Conservation (phyloP, 1,139 yeast species). For the Pneumocystis oryctolagi region DNA sequence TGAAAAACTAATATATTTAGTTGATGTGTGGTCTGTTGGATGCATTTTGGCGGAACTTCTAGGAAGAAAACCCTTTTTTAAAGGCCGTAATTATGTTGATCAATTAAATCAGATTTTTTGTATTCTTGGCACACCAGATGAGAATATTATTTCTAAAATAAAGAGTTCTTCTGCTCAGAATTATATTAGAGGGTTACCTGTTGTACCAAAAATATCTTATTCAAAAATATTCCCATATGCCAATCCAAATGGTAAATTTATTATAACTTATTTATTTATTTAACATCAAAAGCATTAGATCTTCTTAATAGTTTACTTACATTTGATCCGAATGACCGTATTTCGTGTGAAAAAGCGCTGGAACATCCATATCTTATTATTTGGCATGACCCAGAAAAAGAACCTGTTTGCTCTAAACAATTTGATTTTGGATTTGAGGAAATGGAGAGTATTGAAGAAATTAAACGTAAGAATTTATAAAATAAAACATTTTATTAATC, state of each 20-base stretch:
- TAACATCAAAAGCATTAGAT: constrained; percentile 48
- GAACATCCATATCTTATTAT: constrained; percentile 76
- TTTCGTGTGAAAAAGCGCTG: constrained; percentile 77
- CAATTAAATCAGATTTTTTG: constrained; percentile 78
- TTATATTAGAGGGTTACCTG: constrained; percentile 75
- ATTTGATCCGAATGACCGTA: constrained; percentile 73
- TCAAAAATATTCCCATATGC: constrained; percentile 62
- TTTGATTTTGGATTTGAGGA: constrained; percentile 86
- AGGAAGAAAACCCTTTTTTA: constrained; percentile 83
- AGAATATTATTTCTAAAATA: constrained; percentile 63
- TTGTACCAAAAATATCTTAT: constrained; percentile 70
- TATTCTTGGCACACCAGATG: constrained; percentile 81
- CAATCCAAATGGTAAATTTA: constrained; percentile 33
- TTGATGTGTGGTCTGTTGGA: constrained; percentile 95
- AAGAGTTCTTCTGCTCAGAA: constrained; percentile 75
- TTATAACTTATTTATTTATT: not conserved
- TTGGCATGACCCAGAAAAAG: constrained; percentile 96
- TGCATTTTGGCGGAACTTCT: constrained; percentile 86
- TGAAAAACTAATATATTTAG: constrained; percentile 5
- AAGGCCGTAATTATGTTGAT: constrained; percentile 91
- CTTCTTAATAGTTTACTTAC: constrained; percentile 68
- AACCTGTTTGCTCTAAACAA: constrained; percentile 67
- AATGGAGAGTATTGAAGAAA: constrained; percentile 61
- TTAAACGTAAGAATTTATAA: constrained; percentile 32
- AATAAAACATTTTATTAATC: not conserved